Base-by-base conservation (phyloP, 139 green algal genomes). In the Trebouxia sp. region DNA sequence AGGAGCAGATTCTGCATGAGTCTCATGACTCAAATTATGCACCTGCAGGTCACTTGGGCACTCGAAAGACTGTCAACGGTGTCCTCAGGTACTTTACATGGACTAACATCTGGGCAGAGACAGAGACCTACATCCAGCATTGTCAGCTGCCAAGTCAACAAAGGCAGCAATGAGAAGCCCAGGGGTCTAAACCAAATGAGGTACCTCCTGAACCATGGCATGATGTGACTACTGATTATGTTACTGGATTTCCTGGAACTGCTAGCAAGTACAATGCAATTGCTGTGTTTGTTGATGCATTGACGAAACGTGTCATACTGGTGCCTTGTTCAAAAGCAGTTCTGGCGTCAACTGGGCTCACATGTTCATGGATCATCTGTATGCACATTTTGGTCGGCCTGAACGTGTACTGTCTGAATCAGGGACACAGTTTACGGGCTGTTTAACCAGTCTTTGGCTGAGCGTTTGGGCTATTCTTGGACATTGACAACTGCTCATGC, bases 141-240 rank as follows among this genome's bases (percentile, higher is more conserved):
- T 66, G 55, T n/a, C 55, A 66, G 26, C 55, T 66, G 55, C n/a
- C n/a, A 66, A 11, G 55, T 66, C 55, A 66, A 66, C 55, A 66
- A 66, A n/a, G 55, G 55, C 38, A 38, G 38, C 6, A 66, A 66
- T 38, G 7, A 37, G n/a, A 66, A 66, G 55, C 55, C 55, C 17
- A 32, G 14, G 22, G 55, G 55, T 17, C 5, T 39, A 26, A 66
- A n/a, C 55, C 55, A 37, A 66, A 66, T 66, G 55, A 66, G 55
- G 55, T 66, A 17, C 55, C 55, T 39, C 55, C 55, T 66, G 37
- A 66, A 26, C 55, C 55, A 14, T 66, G 55, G 55, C 55, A 66
- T 38, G 38, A 26, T 66, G 55, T 66, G 12, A 38, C n/a, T 39
- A 66, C 55, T 66, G 55, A 66, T 38, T 66, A 66, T 66, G 55